These are phyloP conservation scores for Aspergillus incahuasiensis DNA, from an alignment of 495 filamentous ascomycete species.

Conservation along the genomic window DNA sequence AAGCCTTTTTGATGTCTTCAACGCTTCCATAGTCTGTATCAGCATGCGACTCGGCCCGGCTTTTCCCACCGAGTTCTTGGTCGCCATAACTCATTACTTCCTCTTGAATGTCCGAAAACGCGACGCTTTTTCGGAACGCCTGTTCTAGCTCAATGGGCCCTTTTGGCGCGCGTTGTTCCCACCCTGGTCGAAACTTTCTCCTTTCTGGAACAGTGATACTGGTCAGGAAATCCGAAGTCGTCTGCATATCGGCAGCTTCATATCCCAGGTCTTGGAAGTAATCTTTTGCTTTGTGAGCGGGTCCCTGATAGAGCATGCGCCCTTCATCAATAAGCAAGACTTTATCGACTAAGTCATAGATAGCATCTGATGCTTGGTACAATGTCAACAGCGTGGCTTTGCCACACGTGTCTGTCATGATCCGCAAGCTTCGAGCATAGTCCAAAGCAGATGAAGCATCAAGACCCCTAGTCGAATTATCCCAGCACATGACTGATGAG, in stretches of 20 bases:
- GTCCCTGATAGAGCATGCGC: constrained; percentile 74
- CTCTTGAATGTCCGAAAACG: constrained; percentile 26
- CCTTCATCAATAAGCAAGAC: constrained; percentile 78
- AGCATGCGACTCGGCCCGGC: constrained; percentile 25
- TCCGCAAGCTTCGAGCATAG: constrained; percentile 61
- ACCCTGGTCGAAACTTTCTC: constrained; percentile 58
- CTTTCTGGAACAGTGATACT: constrained; percentile 69
- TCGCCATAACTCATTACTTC: constrained; percentile 50
- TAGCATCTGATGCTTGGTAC: constrained; percentile 79
- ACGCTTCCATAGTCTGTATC: constrained; percentile 44
- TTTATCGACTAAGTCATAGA: constrained; percentile 82
- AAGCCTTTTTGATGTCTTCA: constrained; percentile 40
- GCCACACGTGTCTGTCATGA: constrained; percentile 75
- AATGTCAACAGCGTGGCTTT: constrained; percentile 75
- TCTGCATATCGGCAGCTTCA: constrained; percentile 68
- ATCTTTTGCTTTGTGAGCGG: constrained; percentile 57
- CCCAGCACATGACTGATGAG: constrained; percentile 73
- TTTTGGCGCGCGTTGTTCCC: constrained; percentile 61
- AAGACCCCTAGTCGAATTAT: constrained; percentile 78
- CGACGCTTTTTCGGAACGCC: constrained; percentile 7
- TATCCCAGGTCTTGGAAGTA: constrained; percentile 86
- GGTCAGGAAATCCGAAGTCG: constrained; percentile 79
- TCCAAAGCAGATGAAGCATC: constrained; percentile 80
- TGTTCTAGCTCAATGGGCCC: constrained; percentile 58
- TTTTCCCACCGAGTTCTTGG: constrained; percentile 24